These are phyloP conservation scores for Fusarium oligoseptatum DNA, from an alignment of 2,329 filamentous ascomycete species.

Conservation along the genomic window DNA sequence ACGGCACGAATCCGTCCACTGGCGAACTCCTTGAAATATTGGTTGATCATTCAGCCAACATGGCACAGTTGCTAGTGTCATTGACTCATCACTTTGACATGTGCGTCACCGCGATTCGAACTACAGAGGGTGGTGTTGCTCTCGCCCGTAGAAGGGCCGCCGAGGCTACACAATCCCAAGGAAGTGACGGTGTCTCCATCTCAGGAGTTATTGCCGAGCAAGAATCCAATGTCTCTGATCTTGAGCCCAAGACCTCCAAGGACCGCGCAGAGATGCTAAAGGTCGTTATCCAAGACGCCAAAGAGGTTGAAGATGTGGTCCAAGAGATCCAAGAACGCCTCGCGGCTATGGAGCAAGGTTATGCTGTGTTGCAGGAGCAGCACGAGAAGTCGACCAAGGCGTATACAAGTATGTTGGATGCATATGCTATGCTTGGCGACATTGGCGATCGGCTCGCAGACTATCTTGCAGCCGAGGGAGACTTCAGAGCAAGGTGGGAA, in stretches of 20 bases:
- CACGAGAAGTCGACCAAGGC: conserved; percentile 64
- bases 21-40: conserved; percentile 71
- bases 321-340: conserved; percentile 80
- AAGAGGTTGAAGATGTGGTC: conserved; percentile 75
- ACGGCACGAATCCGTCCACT: conserved; percentile 55
- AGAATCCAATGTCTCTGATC: conserved; percentile 62
- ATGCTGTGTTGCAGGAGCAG: conserved; percentile 73
- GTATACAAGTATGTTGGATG: conserved; percentile 70
- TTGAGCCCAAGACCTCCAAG: conserved; percentile 79
- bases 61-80: conserved; percentile 84
- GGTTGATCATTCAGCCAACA: conserved; percentile 81
- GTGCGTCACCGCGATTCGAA: conserved; percentile 90
- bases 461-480: conserved; percentile 73
- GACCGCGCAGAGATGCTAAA: conserved; percentile 87
- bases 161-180: conserved; percentile 67
- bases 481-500: conserved; percentile 78
- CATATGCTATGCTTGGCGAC: conserved; percentile 75
- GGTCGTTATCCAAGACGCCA: conserved; percentile 80
- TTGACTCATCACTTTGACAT: conserved; percentile 92
- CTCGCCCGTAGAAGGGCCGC: conserved; percentile 77
- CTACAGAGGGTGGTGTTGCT: conserved; percentile 84
- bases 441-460: conserved; percentile 75
- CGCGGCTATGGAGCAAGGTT: conserved; percentile 80
- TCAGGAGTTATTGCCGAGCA: conserved; percentile 75
- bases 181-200: conserved; percentile 68